Conservation (phyloP, 169 alveolate species). For the Plasmodium knowlesi region DNA sequence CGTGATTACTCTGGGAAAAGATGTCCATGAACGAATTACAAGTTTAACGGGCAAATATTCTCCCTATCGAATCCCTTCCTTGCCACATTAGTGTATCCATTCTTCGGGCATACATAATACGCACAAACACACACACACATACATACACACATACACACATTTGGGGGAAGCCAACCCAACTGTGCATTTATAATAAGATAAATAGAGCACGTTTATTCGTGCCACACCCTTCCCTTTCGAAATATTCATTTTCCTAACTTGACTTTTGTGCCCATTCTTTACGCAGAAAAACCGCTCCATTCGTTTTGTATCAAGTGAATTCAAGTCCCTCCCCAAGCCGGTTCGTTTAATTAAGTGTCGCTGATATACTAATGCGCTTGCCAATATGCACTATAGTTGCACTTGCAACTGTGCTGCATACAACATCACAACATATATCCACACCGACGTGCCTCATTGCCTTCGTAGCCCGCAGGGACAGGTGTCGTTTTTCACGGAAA, state of each 20-base stretch:
- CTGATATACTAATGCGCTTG: neutral
- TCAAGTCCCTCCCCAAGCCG: slow-evolving; percentile 73
- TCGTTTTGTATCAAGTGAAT: slow-evolving; percentile 42
- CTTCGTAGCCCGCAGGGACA: slow-evolving; percentile 81
- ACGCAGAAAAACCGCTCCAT: slow-evolving; percentile 34
- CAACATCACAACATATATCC: neutral
- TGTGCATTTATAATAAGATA: neutral
- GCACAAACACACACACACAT: neutral
- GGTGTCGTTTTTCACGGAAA: slow-evolving; percentile 85
- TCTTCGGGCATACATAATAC: neutral
- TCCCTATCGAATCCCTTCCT: neutral
- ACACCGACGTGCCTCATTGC: neutral
- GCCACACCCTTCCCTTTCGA: neutral
- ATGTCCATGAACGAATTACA: neutral
- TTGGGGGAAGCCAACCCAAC: neutral
- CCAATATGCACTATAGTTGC: neutral
- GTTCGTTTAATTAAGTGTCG: neutral
- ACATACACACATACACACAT: neutral
- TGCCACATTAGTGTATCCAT: neutral
- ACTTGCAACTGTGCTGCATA: neutral
- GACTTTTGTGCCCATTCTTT: neutral
- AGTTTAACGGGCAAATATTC: neutral
- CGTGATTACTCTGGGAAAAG: neutral
- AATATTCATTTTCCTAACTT: neutral
- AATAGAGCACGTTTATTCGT: neutral